phyloP scores from a whole-genome alignment of 2,329 filamentous ascomycete species.

The Trichoderma sp. region DNA sequence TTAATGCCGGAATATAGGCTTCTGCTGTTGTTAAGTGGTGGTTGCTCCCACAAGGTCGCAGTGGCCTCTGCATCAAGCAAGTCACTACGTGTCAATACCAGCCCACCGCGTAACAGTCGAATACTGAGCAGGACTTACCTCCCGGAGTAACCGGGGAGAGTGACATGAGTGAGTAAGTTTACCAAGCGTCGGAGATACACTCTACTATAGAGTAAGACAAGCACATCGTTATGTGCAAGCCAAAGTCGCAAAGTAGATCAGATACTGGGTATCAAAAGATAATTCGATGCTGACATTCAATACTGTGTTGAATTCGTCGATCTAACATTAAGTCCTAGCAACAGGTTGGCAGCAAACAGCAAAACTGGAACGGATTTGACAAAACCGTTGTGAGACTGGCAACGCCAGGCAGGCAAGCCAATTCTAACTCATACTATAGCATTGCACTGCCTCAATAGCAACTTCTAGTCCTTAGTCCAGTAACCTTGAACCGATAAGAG shows the following conservation, averaged over 20 bases:
- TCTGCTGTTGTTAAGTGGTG: too few relatives aligned
- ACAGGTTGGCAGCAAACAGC: background rate
- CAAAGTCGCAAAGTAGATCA: background rate
- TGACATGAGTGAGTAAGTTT: background rate
- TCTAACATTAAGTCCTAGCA: background rate
- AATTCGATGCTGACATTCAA: background rate
- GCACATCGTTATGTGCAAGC: background rate
- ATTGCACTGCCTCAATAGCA: too few relatives aligned
- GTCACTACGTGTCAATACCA: too few relatives aligned
- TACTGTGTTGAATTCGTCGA: background rate
- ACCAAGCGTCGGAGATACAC: background rate
- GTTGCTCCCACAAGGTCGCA: too few relatives aligned
- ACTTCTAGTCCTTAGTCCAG: background rate
- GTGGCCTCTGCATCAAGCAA: too few relatives aligned
- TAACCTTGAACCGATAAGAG: background rate
- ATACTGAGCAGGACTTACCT: background rate
- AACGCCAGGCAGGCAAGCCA: background rate
- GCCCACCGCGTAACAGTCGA: background rate
- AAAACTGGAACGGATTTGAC: background rate
- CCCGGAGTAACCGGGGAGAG: background rate
- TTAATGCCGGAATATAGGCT: too few relatives aligned
- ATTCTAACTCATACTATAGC: too few relatives aligned
- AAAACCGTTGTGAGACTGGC: background rate
- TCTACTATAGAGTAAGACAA: background rate
- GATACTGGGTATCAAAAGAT: background rate